Conservation (phyloP, 2,329 filamentous ascomycete genomes). For the Cladosporium sp. region DNA sequence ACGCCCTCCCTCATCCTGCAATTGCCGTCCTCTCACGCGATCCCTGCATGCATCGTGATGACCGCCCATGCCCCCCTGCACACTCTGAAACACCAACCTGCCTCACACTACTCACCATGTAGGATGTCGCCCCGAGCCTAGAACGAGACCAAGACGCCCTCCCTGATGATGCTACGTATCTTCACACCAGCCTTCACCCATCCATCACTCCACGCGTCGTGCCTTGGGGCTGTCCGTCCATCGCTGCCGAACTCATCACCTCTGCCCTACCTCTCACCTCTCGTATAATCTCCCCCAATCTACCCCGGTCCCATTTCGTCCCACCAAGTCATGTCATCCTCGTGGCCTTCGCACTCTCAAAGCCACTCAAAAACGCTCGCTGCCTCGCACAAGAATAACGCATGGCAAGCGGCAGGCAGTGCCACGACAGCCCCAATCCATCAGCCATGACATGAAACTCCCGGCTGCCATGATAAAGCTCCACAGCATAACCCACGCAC, state of each 20-base stretch:
- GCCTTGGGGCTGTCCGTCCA: neutral
- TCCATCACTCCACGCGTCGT: neutral
- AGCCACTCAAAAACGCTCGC: neutral
- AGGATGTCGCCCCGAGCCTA: too few relatives aligned
- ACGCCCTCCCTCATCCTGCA: neutral
- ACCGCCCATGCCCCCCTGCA: neutral
- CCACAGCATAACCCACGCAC: too few relatives aligned
- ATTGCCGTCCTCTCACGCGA: neutral
- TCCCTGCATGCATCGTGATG: conserved; percentile 6
- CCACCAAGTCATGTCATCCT: neutral
- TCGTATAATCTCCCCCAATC: neutral
- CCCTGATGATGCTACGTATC: neutral
- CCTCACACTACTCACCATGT: conserved; percentile 1
- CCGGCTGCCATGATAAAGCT: neutral
- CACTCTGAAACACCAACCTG: conserved; percentile 12
- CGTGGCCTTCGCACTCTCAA: too few relatives aligned
- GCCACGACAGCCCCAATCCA: neutral
- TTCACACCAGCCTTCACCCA: neutral
- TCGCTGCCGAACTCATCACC: neutral
- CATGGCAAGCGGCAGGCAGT: neutral
- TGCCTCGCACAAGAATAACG: neutral
- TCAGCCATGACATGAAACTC: neutral
- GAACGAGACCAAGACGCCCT: neutral
- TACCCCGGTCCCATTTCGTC: neutral
- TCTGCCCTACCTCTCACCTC: neutral